Base-by-base conservation (phyloP, 805 yeast species). In the Candida silvatica region DNA sequence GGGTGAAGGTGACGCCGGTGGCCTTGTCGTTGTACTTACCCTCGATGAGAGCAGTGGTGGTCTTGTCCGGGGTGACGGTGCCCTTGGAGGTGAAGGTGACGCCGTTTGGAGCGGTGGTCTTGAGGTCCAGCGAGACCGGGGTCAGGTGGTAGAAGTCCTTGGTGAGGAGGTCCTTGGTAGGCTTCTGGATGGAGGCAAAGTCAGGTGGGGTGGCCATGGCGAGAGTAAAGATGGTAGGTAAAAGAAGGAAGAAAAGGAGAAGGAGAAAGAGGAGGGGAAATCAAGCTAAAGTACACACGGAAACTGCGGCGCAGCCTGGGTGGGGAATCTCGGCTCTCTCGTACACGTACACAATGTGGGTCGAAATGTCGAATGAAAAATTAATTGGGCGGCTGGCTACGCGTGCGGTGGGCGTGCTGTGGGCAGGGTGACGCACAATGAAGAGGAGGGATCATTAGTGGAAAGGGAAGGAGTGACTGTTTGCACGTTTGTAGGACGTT, bases 81-180 rank as follows among this genome's bases (percentile, higher is more conserved):
- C 95, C 96, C 72, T 85, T 86, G 58, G 86, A 84, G 55, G 92
- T 74, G 77, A 92, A 92, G 42, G 86, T 74, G 39, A 90, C 97
- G 54, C 97, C 97, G 62, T 87, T 90, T 61, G 96, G 95, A 52
- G 98, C 95, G 47, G 74, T 74, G 49, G 97, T 81, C 71, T 84
- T 82, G 54, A 90, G 77, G 58, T 85, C 95, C 48, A 92, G 73
- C 39, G 92, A 66, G 48, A 92, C 92, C 44, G 92, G 84, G 46
- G 90, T 67, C 49, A 74, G 67, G 71, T 92, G 97, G 80, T 71
- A 92, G 78, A 87, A 92, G 67, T 92, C 98, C 66, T 70, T 80
- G 68, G 74, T 72, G 60, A 92, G 75, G 54, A 92, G 76, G 66
- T 80, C 92, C 71, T 87, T 88, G 67, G 94, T 73, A 60, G 84